A percentile compares a stretch with the other conserved stretches of the same genome.
These are phyloP conservation scores for Rhodamnia argentea DNA, from an alignment of 345 rosid genomes.

Conservation along the genomic window DNA sequence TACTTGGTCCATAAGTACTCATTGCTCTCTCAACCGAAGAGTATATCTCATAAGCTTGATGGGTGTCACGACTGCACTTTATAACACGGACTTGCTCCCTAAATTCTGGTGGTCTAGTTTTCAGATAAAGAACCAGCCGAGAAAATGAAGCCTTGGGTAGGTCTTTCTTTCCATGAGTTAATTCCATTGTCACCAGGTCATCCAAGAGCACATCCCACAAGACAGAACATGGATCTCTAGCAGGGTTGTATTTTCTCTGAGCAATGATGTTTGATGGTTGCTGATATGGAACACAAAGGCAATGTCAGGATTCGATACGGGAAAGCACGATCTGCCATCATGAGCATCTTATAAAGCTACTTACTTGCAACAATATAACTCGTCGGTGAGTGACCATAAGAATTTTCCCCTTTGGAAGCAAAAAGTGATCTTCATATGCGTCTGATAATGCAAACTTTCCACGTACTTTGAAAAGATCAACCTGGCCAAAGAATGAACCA, in stretches of 20 bases:
- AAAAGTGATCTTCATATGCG: slow-evolving; percentile 91
- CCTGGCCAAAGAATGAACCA: slow-evolving; percentile 87
- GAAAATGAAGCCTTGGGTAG: slow-evolving; percentile 65
- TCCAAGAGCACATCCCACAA: slow-evolving; percentile 83
- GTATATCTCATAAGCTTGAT: slow-evolving; percentile 64
- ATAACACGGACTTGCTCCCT: slow-evolving; percentile 66
- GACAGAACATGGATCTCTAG: slow-evolving; percentile 87
- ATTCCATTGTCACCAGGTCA: slow-evolving; percentile 77
- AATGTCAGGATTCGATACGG: background rate
- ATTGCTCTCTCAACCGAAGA: slow-evolving; percentile 62
- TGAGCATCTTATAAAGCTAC: background rate
- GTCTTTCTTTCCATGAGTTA: slow-evolving; percentile 79
- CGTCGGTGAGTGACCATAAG: slow-evolving; percentile 75
- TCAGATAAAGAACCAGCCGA: slow-evolving; percentile 48
- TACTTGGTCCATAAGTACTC: slow-evolving; percentile 46
- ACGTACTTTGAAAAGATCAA: slow-evolving; percentile 94
- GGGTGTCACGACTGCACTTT: slow-evolving; percentile 64
- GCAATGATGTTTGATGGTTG: slow-evolving; percentile 80
- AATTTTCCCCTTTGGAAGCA: slow-evolving; percentile 73
- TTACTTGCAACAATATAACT: slow-evolving; percentile 76
- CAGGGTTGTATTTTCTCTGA: slow-evolving; percentile 85
- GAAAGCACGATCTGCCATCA: background rate
- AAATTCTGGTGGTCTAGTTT: slow-evolving; percentile 34
- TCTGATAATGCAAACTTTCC: slow-evolving; percentile 96
- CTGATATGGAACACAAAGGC: slow-evolving; percentile 16